Conservation (phyloP, 257 asterid species). For the Gentiana dahurica region DNA sequence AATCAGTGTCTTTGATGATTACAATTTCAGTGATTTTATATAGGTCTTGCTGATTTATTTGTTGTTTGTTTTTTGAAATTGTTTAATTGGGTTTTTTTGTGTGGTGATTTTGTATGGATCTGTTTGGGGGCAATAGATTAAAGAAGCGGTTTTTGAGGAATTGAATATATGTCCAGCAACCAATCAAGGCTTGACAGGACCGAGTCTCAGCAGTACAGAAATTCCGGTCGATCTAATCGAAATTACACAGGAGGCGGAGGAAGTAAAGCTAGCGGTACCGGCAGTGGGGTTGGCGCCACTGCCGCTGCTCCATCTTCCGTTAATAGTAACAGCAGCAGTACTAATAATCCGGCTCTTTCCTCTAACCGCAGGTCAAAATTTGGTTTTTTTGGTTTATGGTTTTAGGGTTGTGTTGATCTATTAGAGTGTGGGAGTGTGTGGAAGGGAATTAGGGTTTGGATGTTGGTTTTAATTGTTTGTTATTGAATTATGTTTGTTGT, state of each 20-base stretch:
- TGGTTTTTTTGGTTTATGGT: slow-evolving; percentile 6
- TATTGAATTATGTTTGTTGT: not conserved
- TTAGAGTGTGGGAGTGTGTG: not conserved
- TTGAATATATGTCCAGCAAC: slow-evolving; percentile 35
- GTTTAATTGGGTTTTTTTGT: slow-evolving; percentile 9
- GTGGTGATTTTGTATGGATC: slow-evolving; percentile 47
- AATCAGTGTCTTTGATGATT: no score
- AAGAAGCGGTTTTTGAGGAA: slow-evolving; percentile 16
- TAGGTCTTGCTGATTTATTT: not conserved
- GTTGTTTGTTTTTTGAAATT: slow-evolving; percentile 3
- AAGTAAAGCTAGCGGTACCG: slow-evolving; percentile 12
- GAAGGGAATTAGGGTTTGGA: slow-evolving; percentile 15
- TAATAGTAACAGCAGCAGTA: slow-evolving; percentile 2
- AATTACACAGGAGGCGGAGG: slow-evolving; percentile 18
- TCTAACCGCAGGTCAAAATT: slow-evolving; percentile 18
- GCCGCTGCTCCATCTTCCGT: slow-evolving; percentile 17
- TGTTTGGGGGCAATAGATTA: slow-evolving; percentile 5
- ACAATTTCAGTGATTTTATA: not conserved
- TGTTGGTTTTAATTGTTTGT: not conserved
- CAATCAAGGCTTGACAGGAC: slow-evolving; percentile 33
- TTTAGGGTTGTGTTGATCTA: not conserved
- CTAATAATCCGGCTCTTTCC: slow-evolving; percentile 10
- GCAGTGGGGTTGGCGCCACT: slow-evolving; percentile 30
- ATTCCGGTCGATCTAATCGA: slow-evolving; percentile 29
- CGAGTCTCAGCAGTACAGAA: slow-evolving; percentile 28